phyloP scores from a whole-genome alignment of 805 yeast genomes.

The Metschnikowia amazonensis region DNA sequence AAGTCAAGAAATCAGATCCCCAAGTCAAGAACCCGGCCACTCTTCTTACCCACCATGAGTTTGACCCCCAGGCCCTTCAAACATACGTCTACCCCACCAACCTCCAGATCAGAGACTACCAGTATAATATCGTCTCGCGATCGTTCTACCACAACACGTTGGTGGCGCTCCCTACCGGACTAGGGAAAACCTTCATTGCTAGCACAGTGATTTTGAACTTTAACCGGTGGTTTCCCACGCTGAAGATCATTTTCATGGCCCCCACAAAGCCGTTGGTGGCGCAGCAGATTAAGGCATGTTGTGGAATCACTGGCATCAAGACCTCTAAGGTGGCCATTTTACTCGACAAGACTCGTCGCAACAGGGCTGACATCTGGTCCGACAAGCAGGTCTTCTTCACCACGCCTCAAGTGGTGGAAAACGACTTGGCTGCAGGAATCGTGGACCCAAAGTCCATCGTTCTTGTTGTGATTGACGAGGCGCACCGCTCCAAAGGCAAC shows the following conservation, averaged over 20 bases:
- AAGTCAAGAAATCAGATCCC: too few species aligned
- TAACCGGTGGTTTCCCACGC: slow-evolving; percentile 74
- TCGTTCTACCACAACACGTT: slow-evolving; percentile 71
- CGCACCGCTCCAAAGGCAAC: slow-evolving; percentile 88
- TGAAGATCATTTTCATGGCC: slow-evolving; percentile 90
- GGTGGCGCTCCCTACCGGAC: slow-evolving; percentile 94
- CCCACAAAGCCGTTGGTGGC: slow-evolving; percentile 96
- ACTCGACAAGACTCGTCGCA: slow-evolving; percentile 52
- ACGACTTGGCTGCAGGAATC: slow-evolving; percentile 73
- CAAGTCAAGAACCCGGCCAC: neutral
- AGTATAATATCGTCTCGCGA: slow-evolving; percentile 68
- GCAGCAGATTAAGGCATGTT: slow-evolving; percentile 92
- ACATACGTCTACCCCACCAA: slow-evolving; percentile 82
- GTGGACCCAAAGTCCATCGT: slow-evolving; percentile 73
- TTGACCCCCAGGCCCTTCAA: slow-evolving; percentile 10
- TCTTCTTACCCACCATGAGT: slow-evolving; percentile 9
- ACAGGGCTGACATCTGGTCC: slow-evolving; percentile 76
- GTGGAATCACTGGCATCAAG: slow-evolving; percentile 82
- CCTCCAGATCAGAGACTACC: slow-evolving; percentile 81
- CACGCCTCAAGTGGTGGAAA: slow-evolving; percentile 94
- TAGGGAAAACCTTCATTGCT: slow-evolving; percentile 96
- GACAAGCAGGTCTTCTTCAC: slow-evolving; percentile 79
- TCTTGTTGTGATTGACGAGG: slow-evolving; percentile 87
- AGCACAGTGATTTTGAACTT: slow-evolving; percentile 89
- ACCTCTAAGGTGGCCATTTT: slow-evolving; percentile 73